phyloP scores from a whole-genome alignment of 352 stramenopile species.

The Phytophthora hybrid region DNA sequence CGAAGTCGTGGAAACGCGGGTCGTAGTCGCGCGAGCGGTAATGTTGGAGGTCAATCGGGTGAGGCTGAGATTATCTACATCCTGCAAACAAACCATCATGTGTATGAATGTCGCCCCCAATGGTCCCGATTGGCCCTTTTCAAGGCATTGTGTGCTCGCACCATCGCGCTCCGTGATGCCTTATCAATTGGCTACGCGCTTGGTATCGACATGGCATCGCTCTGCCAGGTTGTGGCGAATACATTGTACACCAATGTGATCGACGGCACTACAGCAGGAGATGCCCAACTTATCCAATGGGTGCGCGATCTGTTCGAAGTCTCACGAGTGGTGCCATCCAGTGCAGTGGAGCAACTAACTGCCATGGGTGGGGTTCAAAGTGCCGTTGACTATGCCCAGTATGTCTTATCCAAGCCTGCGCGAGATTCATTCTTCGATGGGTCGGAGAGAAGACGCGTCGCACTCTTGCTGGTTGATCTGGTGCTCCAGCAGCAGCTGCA shows the following conservation, averaged over 20 bases:
- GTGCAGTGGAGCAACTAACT: constrained; percentile 73
- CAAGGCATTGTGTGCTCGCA: constrained; percentile 63
- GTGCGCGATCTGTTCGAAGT: constrained; percentile 80
- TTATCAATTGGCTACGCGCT: constrained; percentile 88
- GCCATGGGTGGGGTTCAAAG: constrained; percentile 56
- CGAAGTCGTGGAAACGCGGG: constrained; percentile 21
- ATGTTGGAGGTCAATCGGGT: constrained; percentile 29
- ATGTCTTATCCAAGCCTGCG: constrained; percentile 53
- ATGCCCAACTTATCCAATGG: constrained; percentile 59
- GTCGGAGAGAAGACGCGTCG: constrained; percentile 59
- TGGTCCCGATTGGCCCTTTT: constrained; percentile 88
- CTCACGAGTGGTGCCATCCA: constrained; percentile 74
- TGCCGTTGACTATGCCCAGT: constrained; percentile 69
- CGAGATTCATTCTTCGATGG: constrained; percentile 45
- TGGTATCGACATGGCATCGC: constrained; percentile 88
- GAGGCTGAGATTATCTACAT: constrained; percentile 84
- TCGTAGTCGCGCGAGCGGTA: constrained; percentile 10
- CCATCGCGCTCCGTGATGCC: constrained; percentile 70
- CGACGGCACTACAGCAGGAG: constrained; percentile 29
- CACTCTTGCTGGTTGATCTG: constrained; percentile 62
- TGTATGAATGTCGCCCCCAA: constrained; percentile 88
- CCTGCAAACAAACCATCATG: constrained; percentile 79
- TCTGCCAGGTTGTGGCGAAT: constrained; percentile 86
- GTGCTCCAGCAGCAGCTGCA: constrained; percentile 70
- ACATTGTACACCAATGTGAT: constrained; percentile 67